Base-by-base conservation (phyloP, 495 filamentous ascomycete species). In the Xanthoparmelia taractica region DNA sequence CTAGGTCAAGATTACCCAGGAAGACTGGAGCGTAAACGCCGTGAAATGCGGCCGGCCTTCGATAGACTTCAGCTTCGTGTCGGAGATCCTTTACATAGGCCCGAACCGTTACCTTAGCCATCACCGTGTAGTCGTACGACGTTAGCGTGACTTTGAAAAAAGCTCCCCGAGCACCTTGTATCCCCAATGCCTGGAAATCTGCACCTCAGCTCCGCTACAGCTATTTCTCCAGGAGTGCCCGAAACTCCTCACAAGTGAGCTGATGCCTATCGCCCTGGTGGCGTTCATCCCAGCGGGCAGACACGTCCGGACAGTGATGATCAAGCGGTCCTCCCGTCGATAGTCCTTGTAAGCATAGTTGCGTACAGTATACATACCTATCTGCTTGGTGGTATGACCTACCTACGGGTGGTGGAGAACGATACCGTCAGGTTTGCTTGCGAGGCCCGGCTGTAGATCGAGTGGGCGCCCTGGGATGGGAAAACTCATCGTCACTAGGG, bases 341-440 rank as follows among this genome's bases (percentile, higher is more conserved):
- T 40, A 81, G 63, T 40, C 75, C 74, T 11, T 66, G 63, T 31
- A 81, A 71, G 63, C 78, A 81, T 63, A 67, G 38, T 29, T 80
- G 77, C 13, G 75, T 76, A 70, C 74, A 81, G 67, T 73, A 80
- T 60, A 71, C 68, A 63, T 69, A 71, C 63, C 69, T 67, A 63
- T 70, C 63, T 59, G 68, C 70, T 71, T 68, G 70, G 45, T 60
- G 68, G 40, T 25, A 7, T 13, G 64, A 67, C 41, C 36, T 38
- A 62, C 20, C 48, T 62, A 47, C 29, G 34, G 33, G 18, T 31
- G 20, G 11, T 8, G 55, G 34, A 58, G 34, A 36, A 23, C 0
- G 55, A 40, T 12, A 31, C 20, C 31, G 55, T 36, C 40, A 36
- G 27, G 33, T 23, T 36, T 12, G 31, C 20, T 58, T 58, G 34